Conservation (phyloP, 148 eudicot species). For the Silene latifolia region DNA sequence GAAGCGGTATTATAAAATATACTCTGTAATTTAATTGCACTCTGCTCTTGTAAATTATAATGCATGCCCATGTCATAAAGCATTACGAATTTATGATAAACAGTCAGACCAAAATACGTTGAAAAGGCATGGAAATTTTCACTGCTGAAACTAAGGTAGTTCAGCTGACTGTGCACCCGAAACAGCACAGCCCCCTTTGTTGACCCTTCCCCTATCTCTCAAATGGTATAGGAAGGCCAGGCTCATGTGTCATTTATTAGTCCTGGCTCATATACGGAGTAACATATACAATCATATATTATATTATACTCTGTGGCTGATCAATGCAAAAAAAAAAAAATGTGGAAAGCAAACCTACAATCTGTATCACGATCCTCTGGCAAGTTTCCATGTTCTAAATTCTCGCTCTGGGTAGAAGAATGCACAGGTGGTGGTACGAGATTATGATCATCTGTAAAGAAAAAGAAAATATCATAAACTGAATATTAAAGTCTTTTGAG, state of each 20-base stretch:
- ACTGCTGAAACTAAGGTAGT: not conserved
- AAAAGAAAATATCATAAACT: not conserved
- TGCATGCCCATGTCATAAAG: not conserved
- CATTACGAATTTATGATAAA: no score
- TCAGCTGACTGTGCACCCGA: not conserved
- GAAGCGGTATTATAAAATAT: not conserved
- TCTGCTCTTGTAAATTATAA: not conserved
- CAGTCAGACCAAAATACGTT: not conserved
- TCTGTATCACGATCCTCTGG: slow-evolving; percentile 51
- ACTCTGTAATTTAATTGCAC: not conserved
- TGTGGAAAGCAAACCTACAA: slow-evolving; percentile 34
- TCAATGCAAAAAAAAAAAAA: no score
- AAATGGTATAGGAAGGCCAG: not conserved
- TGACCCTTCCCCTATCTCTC: not conserved
- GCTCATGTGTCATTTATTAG: not conserved
- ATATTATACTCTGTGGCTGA: not conserved
- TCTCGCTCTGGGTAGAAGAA: slow-evolving; percentile 51
- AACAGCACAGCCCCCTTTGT: not conserved
- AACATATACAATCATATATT: not conserved
- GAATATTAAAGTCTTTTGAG: no score
- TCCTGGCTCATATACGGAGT: not conserved
- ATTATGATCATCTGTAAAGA: slow-evolving; percentile 49
- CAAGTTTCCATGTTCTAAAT: slow-evolving; percentile 49
- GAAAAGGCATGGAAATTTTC: not conserved
- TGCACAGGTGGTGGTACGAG: slow-evolving; percentile 37